Conservation (phyloP, 352 stramenopile species). For the Phytopythium kandeliae region DNA sequence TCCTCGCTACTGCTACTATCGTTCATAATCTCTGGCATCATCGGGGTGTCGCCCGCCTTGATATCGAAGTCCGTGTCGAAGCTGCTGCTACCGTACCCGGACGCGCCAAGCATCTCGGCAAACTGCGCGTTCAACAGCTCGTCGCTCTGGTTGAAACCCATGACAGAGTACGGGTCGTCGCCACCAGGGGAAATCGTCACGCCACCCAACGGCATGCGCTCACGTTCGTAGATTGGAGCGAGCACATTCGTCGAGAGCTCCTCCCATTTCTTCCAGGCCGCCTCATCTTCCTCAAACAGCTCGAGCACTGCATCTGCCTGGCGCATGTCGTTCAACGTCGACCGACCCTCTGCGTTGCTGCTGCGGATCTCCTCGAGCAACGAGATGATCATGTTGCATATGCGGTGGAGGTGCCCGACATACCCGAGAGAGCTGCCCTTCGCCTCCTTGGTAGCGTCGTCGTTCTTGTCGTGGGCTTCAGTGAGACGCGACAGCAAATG, state of each 20-base stretch:
- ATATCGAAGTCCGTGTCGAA: constrained; percentile 80
- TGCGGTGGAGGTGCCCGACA: constrained; percentile 77
- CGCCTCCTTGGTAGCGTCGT: constrained; percentile 42
- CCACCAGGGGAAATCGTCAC: constrained; percentile 41
- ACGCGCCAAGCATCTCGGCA: constrained; percentile 74
- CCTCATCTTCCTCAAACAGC: constrained; percentile 72
- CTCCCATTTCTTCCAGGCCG: constrained; percentile 74
- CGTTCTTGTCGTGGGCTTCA: constrained; percentile 75
- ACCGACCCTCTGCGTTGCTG: constrained; percentile 45
- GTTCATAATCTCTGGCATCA: constrained; percentile 83
- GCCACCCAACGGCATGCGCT: constrained; percentile 69
- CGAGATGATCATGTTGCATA: constrained; percentile 84
- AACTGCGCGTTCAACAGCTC: constrained; percentile 80
- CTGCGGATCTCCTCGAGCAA: constrained; percentile 72
- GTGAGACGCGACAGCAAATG: constrained; percentile 66
- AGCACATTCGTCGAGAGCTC: constrained; percentile 66
- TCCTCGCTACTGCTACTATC: constrained; percentile 87
- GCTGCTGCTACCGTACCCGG: constrained; percentile 46
- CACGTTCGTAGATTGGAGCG: constrained; percentile 69
- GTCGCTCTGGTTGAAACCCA: constrained; percentile 67
- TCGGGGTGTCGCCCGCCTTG: constrained; percentile 59
- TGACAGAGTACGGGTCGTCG: constrained; percentile 73
- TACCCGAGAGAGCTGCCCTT: constrained; percentile 76
- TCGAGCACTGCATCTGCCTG: constrained; percentile 78
- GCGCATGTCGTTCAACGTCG: constrained; percentile 80